Conservation (phyloP, 208 protist species). For the Trypanosoma melophagium region DNA sequence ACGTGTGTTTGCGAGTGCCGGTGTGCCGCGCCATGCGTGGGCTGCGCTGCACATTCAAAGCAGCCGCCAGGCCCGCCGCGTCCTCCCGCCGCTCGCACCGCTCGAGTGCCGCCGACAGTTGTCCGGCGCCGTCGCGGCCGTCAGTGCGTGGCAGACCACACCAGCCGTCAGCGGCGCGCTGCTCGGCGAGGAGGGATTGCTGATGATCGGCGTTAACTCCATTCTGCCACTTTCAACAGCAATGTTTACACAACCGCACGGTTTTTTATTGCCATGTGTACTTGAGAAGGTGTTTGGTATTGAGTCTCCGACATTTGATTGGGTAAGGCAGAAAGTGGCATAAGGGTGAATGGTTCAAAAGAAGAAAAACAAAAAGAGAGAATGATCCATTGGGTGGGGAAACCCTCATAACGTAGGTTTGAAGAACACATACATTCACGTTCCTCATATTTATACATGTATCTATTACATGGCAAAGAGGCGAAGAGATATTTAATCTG, state of each 20-base stretch:
- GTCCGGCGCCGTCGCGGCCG: slow-evolving; percentile 1
- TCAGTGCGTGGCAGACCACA: slow-evolving; percentile 5
- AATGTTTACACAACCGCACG: neutral
- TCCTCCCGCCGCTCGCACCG: slow-evolving; percentile 60
- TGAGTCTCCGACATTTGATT: neutral
- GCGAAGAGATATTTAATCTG: too few species aligned
- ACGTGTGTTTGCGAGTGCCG: slow-evolving; percentile 76
- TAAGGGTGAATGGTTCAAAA: neutral
- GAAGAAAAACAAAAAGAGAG: neutral
- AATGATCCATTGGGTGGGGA: too few species aligned
- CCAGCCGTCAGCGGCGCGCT: neutral
- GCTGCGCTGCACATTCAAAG: slow-evolving; percentile 67
- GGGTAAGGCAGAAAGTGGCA: neutral
- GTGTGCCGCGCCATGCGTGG: slow-evolving; percentile 72
- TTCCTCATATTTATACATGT: too few species aligned
- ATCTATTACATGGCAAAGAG: too few species aligned
- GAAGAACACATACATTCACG: too few species aligned
- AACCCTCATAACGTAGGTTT: too few species aligned
- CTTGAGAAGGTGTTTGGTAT: neutral
- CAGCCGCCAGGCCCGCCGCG: slow-evolving; percentile 49
- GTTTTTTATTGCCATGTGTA: slow-evolving; percentile 7
- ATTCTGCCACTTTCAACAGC: neutral
- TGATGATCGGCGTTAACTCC: neutral
- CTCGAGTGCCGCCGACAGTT: slow-evolving; percentile 12
- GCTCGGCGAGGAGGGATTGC: neutral